phyloP scores from a whole-genome alignment of 73 alveolate species.

The Paramecium biaurelia region DNA sequence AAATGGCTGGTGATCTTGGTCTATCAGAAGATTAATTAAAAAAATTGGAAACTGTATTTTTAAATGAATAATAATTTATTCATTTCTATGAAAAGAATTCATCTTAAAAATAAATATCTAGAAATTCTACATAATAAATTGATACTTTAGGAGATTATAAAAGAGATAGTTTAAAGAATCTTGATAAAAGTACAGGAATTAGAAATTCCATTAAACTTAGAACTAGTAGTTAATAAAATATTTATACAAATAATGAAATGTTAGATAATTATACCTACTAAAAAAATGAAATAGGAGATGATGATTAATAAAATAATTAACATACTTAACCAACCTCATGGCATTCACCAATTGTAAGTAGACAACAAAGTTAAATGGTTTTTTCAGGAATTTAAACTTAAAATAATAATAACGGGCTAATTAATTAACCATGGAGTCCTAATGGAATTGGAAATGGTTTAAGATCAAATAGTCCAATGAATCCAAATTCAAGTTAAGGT shows the following conservation, averaged over 20 bases:
- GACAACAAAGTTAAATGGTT: neutral
- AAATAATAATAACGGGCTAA: neutral
- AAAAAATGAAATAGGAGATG: neutral
- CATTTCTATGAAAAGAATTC: neutral
- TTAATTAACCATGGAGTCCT: neutral
- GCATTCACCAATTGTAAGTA: constrained; percentile 4
- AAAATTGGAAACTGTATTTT: neutral
- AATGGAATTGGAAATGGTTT: neutral
- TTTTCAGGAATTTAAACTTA: neutral
- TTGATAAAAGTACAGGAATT: neutral
- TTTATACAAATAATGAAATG: neutral
- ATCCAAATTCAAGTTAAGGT: constrained; percentile 26
- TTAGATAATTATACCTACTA: neutral
- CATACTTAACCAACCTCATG: neutral
- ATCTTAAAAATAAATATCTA: neutral
- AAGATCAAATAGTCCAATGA: constrained; percentile 14
- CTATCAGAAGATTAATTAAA: constrained; percentile 16
- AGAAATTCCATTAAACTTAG: neutral
- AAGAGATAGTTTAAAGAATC: neutral
- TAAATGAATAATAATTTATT: constrained; percentile 34
- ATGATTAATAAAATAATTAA: neutral
- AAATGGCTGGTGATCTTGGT: constrained; percentile 34
- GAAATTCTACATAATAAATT: neutral
- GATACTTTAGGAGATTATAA: neutral
- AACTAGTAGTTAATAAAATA: neutral